Evolutionary conservation across 2,329 filamentous ascomycete genomes (phyloP), one percentile per base, ranked within the genome.

Genomic region (Acrocalymma vagum): DNA sequence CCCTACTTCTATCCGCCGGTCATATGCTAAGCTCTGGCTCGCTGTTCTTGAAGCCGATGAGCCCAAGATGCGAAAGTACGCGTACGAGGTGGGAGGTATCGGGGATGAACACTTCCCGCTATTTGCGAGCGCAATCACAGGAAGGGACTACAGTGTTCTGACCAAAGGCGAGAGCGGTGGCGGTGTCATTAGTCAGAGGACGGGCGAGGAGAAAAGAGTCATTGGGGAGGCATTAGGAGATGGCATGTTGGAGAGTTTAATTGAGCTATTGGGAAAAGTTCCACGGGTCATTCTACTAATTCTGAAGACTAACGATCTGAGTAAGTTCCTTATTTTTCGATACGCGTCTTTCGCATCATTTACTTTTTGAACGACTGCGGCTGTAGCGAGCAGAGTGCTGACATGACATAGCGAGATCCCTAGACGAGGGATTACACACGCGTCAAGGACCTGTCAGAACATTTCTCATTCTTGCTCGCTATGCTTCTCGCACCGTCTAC

Each of bases 1-100:
- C 36, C 89, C 92, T 0, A 76, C 84, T 41, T 73, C 83, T 2
- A 73, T 96, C 18, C 86, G 91, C 36, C 84, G 91, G 16, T 89
- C 87, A 13, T 99, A 99, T 61, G 94, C 94, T 36, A 95, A 96
- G 71, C 87, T 99, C 67, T 99, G 94, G 94, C 84, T 99, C 9
- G 92, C 94, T 5, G 90, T 99, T 16, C 87, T 99, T 36, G 90
- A 97, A 55, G 87, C 88, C 0, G 90, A 99, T 62, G 86, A 96
- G 72, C 72, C 79, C 3, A 78, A 79, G 14, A 99, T 99, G 94
- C 87, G 90, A 54, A 84, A 86, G 59, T 95, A 96, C 67, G 87
- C 93, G 2, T 82, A 86, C 55, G 88, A 96, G 62, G 90, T 97
- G 3, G 94, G 93, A 2, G 90, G 90, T 9, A 86, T 99, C 45